These are phyloP conservation scores for Baorangia bicolor DNA, from an alignment of 768 basidiomycete species.

Conservation along the genomic window DNA sequence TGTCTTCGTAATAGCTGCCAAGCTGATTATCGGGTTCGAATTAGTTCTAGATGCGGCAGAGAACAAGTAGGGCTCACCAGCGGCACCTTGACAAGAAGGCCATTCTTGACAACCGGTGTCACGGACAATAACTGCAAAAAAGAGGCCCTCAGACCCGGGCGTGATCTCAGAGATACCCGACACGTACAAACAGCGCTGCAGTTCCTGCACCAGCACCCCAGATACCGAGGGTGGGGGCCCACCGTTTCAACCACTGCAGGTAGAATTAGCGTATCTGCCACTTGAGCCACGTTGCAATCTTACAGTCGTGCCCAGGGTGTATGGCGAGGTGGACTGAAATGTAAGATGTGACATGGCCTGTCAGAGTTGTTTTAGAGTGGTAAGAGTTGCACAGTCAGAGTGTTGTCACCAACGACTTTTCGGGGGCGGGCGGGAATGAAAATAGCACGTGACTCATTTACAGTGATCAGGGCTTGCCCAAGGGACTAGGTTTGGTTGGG, in stretches of 20 bases:
- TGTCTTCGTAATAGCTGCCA: conserved; percentile 73
- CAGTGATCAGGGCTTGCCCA: neutral
- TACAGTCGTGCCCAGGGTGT: conserved; percentile 40
- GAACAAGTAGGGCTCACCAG: conserved; percentile 49
- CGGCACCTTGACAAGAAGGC: conserved; percentile 70
- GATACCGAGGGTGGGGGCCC: conserved; percentile 58
- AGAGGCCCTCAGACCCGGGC: neutral
- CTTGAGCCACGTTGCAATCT: conserved; percentile 14
- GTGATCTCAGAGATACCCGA: neutral
- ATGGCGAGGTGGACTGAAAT: conserved; percentile 40
- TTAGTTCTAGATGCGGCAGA: neutral
- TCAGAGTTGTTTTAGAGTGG: neutral
- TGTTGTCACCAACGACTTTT: neutral
- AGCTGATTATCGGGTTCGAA: conserved; percentile 42
- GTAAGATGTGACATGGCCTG: conserved; percentile 43
- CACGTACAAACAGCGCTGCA: conserved; percentile 61
- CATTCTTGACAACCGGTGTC: conserved; percentile 80
- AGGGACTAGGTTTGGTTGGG: neutral
- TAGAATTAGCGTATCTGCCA: neutral
- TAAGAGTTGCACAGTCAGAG: neutral
- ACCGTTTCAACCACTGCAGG: conserved; percentile 49
- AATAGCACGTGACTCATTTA: conserved; percentile 18
- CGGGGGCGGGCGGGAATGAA: conserved; percentile 16
- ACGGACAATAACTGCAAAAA: conserved; percentile 66
- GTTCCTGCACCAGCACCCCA: conserved; percentile 75